A percentile compares a stretch with the other conserved stretches of the same genome.
Conservation (phyloP, 1,284 basidiomycete species). For the Apiotrichum siamense region DNA sequence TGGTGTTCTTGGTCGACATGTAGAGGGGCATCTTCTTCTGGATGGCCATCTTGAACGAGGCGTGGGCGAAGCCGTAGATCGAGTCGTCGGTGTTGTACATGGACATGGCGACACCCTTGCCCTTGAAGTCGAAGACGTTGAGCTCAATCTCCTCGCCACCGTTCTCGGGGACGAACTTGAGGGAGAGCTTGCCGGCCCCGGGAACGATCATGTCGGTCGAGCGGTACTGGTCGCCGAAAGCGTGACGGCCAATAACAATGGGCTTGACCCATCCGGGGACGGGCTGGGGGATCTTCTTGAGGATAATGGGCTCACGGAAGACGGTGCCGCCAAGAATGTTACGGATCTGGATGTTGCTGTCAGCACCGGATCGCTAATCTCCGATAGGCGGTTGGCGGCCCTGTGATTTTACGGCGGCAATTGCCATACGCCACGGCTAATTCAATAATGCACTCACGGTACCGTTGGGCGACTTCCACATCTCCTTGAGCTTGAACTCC, state of each 20-base stretch:
- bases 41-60: slow-evolving; percentile 98
- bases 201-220: slow-evolving; percentile 83
- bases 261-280: slow-evolving; percentile 96
- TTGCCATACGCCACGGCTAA: no score
- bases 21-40: slow-evolving; percentile 89
- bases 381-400: neutral
- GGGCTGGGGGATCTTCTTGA: slow-evolving; percentile 82
- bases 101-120: slow-evolving; percentile 76
- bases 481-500: slow-evolving; percentile 95
- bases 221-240: slow-evolving; percentile 95
- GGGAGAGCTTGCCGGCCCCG: slow-evolving; percentile 81
- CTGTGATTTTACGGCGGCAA: no score
- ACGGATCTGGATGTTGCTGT: slow-evolving; percentile 60
- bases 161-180: slow-evolving; percentile 73
- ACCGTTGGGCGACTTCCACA: slow-evolving; percentile 95
- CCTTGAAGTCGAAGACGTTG: slow-evolving; percentile 86
- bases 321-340: slow-evolving; percentile 97
- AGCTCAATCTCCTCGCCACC: slow-evolving; percentile 60
- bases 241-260: slow-evolving; percentile 94
- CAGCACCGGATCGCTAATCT: neutral
- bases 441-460: slow-evolving; percentile 71
- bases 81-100: slow-evolving; percentile 98
- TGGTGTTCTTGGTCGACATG: slow-evolving; percentile 98
- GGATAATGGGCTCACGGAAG: slow-evolving; percentile 96
- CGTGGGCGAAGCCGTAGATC: slow-evolving; percentile 90